A percentile compares a stretch with the other conserved stretches of the same genome.
These are phyloP conservation scores for Apiotrichum mycotoxinovorans DNA, from an alignment of 1,284 basidiomycete genomes.

Conservation along the genomic window DNA sequence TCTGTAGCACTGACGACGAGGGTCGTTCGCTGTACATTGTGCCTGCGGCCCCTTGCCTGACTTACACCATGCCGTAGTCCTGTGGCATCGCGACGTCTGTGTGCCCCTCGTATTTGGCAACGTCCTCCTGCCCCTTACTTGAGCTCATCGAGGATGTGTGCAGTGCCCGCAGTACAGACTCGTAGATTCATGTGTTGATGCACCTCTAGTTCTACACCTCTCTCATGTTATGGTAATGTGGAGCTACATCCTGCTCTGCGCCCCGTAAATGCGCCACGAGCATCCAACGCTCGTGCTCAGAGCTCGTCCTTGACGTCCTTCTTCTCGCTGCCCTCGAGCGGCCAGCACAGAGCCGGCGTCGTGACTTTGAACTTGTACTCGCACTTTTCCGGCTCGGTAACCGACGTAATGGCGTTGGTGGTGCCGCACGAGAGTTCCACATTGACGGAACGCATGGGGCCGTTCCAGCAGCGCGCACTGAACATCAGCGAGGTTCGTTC, in stretches of 20 bases:
- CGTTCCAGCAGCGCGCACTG: slow-evolving; percentile 89
- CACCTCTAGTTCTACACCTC: slow-evolving; percentile 1
- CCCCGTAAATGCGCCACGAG: too few species aligned
- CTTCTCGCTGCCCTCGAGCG: slow-evolving; percentile 38
- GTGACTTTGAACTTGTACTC: slow-evolving; percentile 87
- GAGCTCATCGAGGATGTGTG: too few species aligned
- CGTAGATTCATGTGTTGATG: not conserved
- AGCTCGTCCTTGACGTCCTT: slow-evolving; percentile 36
- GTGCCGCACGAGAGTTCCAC: slow-evolving; percentile 78
- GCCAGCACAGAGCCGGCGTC: slow-evolving; percentile 83
- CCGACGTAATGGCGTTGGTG: slow-evolving; percentile 74
- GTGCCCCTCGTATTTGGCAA: too few species aligned
- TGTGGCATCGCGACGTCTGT: too few species aligned
- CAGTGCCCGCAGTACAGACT: too few species aligned
- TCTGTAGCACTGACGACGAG: too few species aligned
- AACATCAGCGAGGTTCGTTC: not conserved
- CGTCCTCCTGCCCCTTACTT: too few species aligned
- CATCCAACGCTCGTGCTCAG: slow-evolving; percentile 15
- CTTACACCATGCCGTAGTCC: too few species aligned
- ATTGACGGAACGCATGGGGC: slow-evolving; percentile 67
- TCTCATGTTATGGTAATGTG: not conserved
- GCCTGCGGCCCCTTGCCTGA: too few species aligned
- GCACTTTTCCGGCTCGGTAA: slow-evolving; percentile 93
- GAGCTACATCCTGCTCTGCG: not conserved
- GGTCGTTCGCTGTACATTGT: too few species aligned